Conservation (phyloP, 2,329 filamentous ascomycete genomes). For the Colletotrichum salicis region DNA sequence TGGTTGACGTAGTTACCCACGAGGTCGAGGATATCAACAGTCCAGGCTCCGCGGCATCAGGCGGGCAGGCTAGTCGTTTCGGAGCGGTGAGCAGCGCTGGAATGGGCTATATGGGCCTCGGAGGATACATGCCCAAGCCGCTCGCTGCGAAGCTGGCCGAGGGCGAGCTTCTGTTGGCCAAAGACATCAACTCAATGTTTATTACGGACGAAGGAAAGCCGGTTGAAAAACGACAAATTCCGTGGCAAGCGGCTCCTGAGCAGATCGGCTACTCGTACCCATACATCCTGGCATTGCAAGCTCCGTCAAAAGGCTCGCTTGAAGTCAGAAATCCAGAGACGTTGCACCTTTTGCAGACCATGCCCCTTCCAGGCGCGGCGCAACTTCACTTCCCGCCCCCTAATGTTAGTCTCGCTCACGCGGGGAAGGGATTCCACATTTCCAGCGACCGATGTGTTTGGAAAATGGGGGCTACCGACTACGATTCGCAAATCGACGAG, state of each 20-base stretch:
- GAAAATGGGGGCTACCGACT: slow-evolving; percentile 94
- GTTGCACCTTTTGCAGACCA: slow-evolving; percentile 86
- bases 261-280: slow-evolving; percentile 96
- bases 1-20: slow-evolving; percentile 84
- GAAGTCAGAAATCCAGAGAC: slow-evolving; percentile 95
- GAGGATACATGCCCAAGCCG: slow-evolving; percentile 90
- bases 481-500: slow-evolving; percentile 88
- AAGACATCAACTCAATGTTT: slow-evolving; percentile 95
- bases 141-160: slow-evolving; percentile 84
- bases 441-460: slow-evolving; percentile 91
- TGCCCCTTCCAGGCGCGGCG: slow-evolving; percentile 82
- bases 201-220: slow-evolving; percentile 86
- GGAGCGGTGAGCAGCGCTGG: slow-evolving; percentile 84
- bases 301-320: slow-evolving; percentile 82
- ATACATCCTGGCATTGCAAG: slow-evolving; percentile 88
- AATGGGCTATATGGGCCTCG: slow-evolving; percentile 97
- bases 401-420: slow-evolving; percentile 92
- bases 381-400: slow-evolving; percentile 92
- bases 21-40: slow-evolving; percentile 82
- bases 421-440: slow-evolving; percentile 94
- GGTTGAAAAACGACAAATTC: slow-evolving; percentile 86
- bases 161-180: slow-evolving; percentile 91
- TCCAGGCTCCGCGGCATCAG: slow-evolving; percentile 73
- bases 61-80: slow-evolving; percentile 76
- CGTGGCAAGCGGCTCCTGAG: slow-evolving; percentile 89